Conservation (phyloP, 129 eudicot species). For the Solidago caesia region DNA sequence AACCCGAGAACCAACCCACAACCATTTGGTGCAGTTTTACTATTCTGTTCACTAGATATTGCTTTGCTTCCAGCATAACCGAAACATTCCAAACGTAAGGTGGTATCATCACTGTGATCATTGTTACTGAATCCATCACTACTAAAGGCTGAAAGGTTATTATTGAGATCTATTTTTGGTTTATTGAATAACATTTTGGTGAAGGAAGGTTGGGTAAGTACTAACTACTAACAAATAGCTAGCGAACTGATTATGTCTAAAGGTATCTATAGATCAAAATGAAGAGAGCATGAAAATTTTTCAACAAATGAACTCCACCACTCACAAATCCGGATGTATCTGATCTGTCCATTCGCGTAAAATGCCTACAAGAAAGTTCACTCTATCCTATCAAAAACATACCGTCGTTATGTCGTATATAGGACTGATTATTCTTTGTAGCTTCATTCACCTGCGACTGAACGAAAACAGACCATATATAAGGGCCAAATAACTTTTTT, state of each 20-base stretch:
- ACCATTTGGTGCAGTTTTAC: conserved; percentile 44
- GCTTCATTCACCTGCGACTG: conserved; percentile 45
- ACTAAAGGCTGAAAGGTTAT: conserved; percentile 30
- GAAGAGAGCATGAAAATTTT: conserved; percentile 36
- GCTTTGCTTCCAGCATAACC: conserved; percentile 46
- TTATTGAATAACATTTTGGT: conserved; percentile 29
- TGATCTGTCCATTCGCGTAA: conserved; percentile 56
- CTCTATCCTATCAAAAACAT: not conserved
- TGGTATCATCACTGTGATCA: conserved; percentile 54
- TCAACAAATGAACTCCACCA: conserved; percentile 54
- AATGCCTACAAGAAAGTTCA: conserved; percentile 16
- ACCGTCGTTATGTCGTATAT: not conserved
- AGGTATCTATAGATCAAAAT: conserved; percentile 47
- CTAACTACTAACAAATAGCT: not conserved
- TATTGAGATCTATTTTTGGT: conserved; percentile 43
- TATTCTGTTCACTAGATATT: conserved; percentile 22
- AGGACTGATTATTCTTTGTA: conserved; percentile 21
- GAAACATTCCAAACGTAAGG: conserved; percentile 67
- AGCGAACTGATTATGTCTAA: not conserved
- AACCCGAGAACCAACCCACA: conserved; percentile 77
- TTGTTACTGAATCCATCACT: conserved; percentile 32
- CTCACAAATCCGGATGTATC: conserved; percentile 89
- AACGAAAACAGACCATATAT: conserved; percentile 21
- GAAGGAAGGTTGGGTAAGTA: conserved; percentile 12
- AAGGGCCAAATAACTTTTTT: not conserved